phyloP scores from a whole-genome alignment of 2,329 filamentous ascomycete genomes.

The Grosmannia penicillata region DNA sequence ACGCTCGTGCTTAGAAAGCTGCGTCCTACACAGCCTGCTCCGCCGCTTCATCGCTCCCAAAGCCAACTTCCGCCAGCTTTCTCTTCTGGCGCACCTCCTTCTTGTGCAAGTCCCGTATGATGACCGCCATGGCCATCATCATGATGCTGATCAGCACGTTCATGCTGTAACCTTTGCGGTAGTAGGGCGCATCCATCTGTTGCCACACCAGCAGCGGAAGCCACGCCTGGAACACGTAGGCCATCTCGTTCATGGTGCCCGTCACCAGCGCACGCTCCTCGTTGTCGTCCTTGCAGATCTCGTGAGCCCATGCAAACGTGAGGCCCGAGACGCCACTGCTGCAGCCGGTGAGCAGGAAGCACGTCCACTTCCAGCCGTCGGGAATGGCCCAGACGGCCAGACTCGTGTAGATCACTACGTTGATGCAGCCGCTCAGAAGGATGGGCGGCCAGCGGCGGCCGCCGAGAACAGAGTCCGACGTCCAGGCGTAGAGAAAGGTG shows the following conservation, averaged over 20 bases:
- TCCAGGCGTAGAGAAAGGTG: slow-evolving; percentile 51
- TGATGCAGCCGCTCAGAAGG: slow-evolving; percentile 33
- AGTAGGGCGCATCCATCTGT: slow-evolving; percentile 45
- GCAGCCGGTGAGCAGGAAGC: slow-evolving; percentile 40
- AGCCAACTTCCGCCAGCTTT: too few relatives aligned
- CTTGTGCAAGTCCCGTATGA: slow-evolving; percentile 29
- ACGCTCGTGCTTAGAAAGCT: too few relatives aligned
- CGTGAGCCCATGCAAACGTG: slow-evolving; percentile 33
- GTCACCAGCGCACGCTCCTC: slow-evolving; percentile 54
- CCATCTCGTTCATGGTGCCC: slow-evolving; percentile 53
- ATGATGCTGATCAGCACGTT: slow-evolving; percentile 30
- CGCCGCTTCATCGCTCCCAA: neutral
- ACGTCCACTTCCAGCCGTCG: slow-evolving; percentile 45
- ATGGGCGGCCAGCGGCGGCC: slow-evolving; percentile 51
- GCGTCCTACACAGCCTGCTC: too few relatives aligned
- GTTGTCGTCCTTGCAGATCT: slow-evolving; percentile 34
- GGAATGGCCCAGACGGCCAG: slow-evolving; percentile 30
- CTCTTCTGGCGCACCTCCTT: slow-evolving; percentile 17
- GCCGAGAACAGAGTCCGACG: slow-evolving; percentile 43
- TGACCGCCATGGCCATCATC: slow-evolving; percentile 34
- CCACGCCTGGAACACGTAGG: slow-evolving; percentile 56
- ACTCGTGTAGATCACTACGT: slow-evolving; percentile 24
- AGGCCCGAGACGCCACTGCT: slow-evolving; percentile 31
- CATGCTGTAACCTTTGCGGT: slow-evolving; percentile 46
- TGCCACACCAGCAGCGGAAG: slow-evolving; percentile 52